Evolutionary conservation across 108 stramenopile species (phyloP), one percentile per base, ranked within the genome.

Genomic region (Nitzschia sp.): DNA sequence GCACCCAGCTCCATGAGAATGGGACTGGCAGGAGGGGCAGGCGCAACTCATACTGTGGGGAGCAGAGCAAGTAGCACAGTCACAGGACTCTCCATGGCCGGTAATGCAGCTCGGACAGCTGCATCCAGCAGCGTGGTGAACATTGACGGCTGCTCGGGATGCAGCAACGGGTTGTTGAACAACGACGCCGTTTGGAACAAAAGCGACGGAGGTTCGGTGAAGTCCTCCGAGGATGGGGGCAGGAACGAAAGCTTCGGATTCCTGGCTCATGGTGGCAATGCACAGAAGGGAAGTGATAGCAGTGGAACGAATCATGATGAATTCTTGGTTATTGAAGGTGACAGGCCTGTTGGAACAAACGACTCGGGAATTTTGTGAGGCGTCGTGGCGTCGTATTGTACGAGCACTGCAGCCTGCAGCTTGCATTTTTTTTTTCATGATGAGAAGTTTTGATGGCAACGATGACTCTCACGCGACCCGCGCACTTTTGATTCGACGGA

Each of bases 211-310:
- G 29, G 3, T 34, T 34, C 29, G 29, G 29, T 34, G 29, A 34
- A 34, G 29, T 34, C 29, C 29, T 34, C 29, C 29, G 5, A 34
- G 29, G 29, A 34, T 34, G 29, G 29, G 29, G 29, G 29, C 29
- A 34, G 29, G 29, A 5, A 50, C 41, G 42, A 67, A 67, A 9
- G 55, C 67, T n/a, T 41, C 40, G 3, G 67, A 40, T 41, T 57
- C 67, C 10, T 37, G 67, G 6, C 48, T 57, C 14, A 43, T 67
- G 21, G 20, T 8, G 39, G 53, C 12, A 25, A 67, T 29, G 67
- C 67, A 55, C 22, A 53, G 56, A 41, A 37, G 38, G 44, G 53
- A 67, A 21, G 56, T 11, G 29, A 38, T 42, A 12, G 41, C 10
- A 15, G 42, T 44, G 17, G 55, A 40, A 14, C 54, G 54, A 55